Conservation (phyloP, 116 monocot genomes). For the Phalaenopsis hybrid region DNA sequence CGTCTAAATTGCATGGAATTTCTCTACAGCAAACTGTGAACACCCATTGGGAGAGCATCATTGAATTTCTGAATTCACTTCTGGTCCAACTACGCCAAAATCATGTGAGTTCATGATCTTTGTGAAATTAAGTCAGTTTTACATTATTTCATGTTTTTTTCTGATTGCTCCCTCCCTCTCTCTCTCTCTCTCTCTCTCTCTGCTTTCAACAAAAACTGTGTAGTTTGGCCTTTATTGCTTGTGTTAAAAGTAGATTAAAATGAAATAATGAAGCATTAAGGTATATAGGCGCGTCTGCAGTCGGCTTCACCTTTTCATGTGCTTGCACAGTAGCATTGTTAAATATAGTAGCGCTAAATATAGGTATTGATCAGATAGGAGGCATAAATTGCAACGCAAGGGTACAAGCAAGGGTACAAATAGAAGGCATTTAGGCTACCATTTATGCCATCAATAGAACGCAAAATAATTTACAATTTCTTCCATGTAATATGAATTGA, state of each 20-base stretch:
- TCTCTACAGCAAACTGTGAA: conserved; percentile 45
- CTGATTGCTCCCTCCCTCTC: too few species aligned
- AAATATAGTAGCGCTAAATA: too few species aligned
- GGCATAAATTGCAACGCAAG: background rate
- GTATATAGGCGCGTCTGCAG: background rate
- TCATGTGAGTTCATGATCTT: conserved; percentile 52
- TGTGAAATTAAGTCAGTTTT: background rate
- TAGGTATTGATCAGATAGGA: too few species aligned
- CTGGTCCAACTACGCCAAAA: conserved; percentile 54
- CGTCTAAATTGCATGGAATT: conserved; percentile 42
- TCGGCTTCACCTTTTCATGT: background rate
- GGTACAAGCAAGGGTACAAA: background rate
- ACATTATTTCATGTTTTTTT: background rate
- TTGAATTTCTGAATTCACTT: conserved; percentile 76
- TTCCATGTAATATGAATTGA: background rate
- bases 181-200: background rate
- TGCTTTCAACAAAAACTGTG: background rate
- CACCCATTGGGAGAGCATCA: conserved; percentile 81
- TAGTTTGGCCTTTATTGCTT: background rate
- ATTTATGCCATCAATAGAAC: background rate
- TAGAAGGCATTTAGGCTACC: background rate
- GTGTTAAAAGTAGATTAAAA: background rate
- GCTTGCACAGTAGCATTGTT: background rate
- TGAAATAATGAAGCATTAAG: background rate
- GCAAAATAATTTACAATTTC: background rate